phyloP scores from a whole-genome alignment of 2,329 filamentous ascomycete genomes.

The Lojkania enalia region DNA sequence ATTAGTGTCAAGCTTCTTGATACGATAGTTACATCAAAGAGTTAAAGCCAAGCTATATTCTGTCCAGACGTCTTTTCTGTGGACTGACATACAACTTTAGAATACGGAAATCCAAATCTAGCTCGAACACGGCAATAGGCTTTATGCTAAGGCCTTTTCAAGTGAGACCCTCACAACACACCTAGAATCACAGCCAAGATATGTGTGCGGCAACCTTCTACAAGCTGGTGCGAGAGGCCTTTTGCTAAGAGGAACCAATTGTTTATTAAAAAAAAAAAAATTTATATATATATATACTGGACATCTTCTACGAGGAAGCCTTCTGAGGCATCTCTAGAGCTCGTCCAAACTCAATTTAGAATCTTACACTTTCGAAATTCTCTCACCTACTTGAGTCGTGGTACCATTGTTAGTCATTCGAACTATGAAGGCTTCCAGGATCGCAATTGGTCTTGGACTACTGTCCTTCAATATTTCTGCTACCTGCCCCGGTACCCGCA shows the following conservation, averaged over 20 bases:
- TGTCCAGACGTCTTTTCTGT: neutral
- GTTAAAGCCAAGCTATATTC: neutral
- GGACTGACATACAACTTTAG: too few relatives aligned
- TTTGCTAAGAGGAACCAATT: neutral
- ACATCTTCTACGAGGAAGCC: neutral
- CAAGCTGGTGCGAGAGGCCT: neutral
- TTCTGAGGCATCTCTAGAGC: neutral
- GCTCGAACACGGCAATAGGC: neutral
- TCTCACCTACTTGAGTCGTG: neutral
- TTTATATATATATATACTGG: constrained; percentile 4
- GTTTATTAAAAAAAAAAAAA: neutral
- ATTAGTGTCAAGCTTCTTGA: neutral
- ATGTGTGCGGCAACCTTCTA: constrained; percentile 2
- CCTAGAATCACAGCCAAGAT: neutral
- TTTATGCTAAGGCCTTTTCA: neutral
- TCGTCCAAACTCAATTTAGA: neutral
- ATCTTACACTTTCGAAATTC: neutral
- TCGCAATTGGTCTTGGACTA: constrained; percentile 17
- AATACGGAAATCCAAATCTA: neutral
- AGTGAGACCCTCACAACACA: neutral
- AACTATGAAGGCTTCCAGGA: constrained; percentile 20
- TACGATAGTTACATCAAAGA: too few relatives aligned
- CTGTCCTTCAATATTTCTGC: constrained; percentile 19
- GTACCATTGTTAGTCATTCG: neutral
- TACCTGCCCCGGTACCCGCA: constrained; percentile 21